phyloP scores from a whole-genome alignment of 2,329 filamentous ascomycete genomes.

The Fusarium scirpi region DNA sequence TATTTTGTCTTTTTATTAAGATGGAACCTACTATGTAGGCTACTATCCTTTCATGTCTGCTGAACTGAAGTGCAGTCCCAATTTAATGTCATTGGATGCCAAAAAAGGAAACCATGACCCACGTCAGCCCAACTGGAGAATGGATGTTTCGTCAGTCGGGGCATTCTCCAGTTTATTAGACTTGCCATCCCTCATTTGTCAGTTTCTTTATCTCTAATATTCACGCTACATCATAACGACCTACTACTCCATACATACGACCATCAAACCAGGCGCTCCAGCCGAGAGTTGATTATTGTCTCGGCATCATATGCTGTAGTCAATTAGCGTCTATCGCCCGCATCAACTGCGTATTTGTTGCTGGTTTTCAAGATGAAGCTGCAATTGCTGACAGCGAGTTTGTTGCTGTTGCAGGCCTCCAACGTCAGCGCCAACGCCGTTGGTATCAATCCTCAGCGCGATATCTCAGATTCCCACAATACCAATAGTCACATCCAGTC shows the following conservation, averaged over 20 bases:
- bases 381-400: constrained; percentile 42
- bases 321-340: constrained; percentile 5
- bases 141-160: constrained; percentile 11
- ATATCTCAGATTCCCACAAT: constrained; percentile 30
- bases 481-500: constrained; percentile 18
- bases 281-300: constrained; percentile 8
- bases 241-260: neutral
- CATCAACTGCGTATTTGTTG: constrained; percentile 9
- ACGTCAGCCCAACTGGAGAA: constrained; percentile 6
- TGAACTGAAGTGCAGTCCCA: neutral
- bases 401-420: constrained; percentile 47
- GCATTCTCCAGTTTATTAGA: constrained; percentile 7
- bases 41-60: neutral
- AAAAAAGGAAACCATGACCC: constrained; percentile 3
- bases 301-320: neutral
- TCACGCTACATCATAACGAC: constrained; percentile 28
- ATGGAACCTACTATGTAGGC: neutral
- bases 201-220: constrained; percentile 19
- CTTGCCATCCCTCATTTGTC: constrained; percentile 17
- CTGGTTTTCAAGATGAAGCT: constrained; percentile 40
- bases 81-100: neutral
- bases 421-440: constrained; percentile 44
- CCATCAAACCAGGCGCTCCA: neutral
- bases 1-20: neutral
- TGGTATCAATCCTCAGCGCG: constrained; percentile 47